Base-by-base conservation (phyloP, 1,139 yeast species). In the Yamadazyma membranifaciens region DNA sequence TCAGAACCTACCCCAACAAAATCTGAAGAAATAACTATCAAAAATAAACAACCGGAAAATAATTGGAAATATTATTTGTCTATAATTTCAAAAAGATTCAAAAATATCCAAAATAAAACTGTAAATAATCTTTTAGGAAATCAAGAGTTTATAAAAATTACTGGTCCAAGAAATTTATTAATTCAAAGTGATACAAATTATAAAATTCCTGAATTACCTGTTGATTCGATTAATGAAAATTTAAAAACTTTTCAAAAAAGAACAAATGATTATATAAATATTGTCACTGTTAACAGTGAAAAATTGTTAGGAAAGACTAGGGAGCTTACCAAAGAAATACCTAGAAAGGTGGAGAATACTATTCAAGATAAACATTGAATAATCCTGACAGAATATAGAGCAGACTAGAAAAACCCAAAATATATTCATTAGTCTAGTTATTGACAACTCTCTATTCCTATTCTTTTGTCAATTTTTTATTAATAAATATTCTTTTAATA, bases 131-230 rank as follows among this genome's bases (percentile, higher is more conserved):
- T 63, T 24, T 56, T 57, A 16, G 73, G 70, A 1, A 62, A 60
- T 45, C 59, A 58, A 24, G 65, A 67, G 14, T 79, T 74, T 46
- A 65, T 80, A 27, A 70, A 65, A 33, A 62, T 81, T 3, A 52
- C 65, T 7, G 87, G 87, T 0, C 85, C 86, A 12, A 67, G 85
- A 42, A 73, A 69, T 31, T 49, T 81, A 6, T 56, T 81, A 34
- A 52, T 81, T 10, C 83, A 79, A 48, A 67, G 75, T 13, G 63
- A 57, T 38, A 51, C 53, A 2, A 40, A 44, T 36, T 47, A 37
- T 44, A 42, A 41, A 31, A 16, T 45, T 7, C 53, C 52, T 10
- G 46, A 40, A 36, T 28, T 50, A n/a, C 52, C 52, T 6, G 29
- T 14, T 9, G 53, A 48, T 32, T 45, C 48, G 3, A 29, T 46